These are phyloP conservation scores for Actinomucor elegans DNA, from an alignment of 371 early-diverging fungal genomes.

Conservation along the genomic window DNA sequence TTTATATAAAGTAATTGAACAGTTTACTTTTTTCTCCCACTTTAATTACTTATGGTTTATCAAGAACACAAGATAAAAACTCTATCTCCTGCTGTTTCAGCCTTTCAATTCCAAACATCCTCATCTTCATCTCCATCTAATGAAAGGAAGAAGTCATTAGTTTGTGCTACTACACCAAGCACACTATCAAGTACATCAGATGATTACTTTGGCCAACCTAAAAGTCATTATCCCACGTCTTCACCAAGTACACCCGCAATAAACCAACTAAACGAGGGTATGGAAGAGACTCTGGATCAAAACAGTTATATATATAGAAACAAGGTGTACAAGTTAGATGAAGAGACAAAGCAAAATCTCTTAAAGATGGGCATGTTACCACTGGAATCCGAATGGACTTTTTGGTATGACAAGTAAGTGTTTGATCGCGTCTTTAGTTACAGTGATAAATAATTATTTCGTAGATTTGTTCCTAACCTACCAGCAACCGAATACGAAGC, in stretches of 20 bases:
- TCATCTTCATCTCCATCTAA: neutral
- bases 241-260: neutral
- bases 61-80: neutral
- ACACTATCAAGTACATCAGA: neutral
- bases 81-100: constrained; percentile 38
- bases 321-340: constrained; percentile 10
- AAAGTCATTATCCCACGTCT: neutral
- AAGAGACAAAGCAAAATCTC: constrained; percentile 28
- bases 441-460: neutral
- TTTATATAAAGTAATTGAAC: no score
- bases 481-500: constrained; percentile 59
- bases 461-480: constrained; percentile 54
- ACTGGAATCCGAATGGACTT: constrained; percentile 60
- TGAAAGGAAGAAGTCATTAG: neutral
- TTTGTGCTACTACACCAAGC: neutral
- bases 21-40: no score
- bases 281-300: no score
- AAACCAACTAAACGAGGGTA: no score
- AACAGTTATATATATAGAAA: constrained; percentile 14
- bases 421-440: neutral
- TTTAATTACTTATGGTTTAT: no score
- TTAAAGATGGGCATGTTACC: constrained; percentile 37
- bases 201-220: constrained; percentile 1
- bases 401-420: constrained; percentile 67
- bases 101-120: constrained; percentile 29